Percentiles rank a stretch among this genome's conserved stretches.
phyloP scores from a whole-genome alignment of 2,329 filamentous ascomycete genomes.

The Herpotrichia juniperi region DNA sequence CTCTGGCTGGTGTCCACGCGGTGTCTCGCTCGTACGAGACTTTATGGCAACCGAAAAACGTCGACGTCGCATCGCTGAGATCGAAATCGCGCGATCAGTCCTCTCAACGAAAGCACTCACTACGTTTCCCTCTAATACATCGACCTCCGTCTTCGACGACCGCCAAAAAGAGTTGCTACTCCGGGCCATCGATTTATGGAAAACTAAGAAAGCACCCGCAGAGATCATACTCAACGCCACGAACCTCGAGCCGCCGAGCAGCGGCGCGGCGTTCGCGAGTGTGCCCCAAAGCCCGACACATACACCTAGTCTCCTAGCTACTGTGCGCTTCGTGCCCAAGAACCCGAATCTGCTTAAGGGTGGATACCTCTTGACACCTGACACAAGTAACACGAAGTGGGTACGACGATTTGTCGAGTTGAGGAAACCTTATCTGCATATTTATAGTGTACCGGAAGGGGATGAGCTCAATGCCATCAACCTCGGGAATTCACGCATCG shows the following conservation, averaged over 20 bases:
- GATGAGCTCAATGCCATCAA: conserved; percentile 92
- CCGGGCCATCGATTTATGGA: conserved; percentile 70
- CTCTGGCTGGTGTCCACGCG: conserved; percentile 83
- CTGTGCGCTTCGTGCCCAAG: conserved; percentile 78
- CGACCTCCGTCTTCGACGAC: conserved; percentile 27
- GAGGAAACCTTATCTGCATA: conserved; percentile 86
- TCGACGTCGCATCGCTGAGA: conserved; percentile 75
- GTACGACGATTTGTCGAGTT: conserved; percentile 92
- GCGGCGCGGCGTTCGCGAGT: conserved; percentile 59
- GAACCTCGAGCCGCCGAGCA: conserved; percentile 70
- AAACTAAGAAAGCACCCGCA: conserved; percentile 48
- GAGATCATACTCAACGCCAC: conserved; percentile 55
- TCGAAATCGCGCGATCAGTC: conserved; percentile 74
- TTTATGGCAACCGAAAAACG: conserved; percentile 78
- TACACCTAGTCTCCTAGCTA: conserved; percentile 72
- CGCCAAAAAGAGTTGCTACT: conserved; percentile 51
- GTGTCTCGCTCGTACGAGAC: conserved; percentile 89
- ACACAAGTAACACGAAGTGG: conserved; percentile 83
- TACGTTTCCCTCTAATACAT: conserved; percentile 22
- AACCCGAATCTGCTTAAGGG: conserved; percentile 77
- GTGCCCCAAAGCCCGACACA: conserved; percentile 45
- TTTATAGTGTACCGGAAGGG: conserved; percentile 83
- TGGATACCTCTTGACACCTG: conserved; percentile 85
- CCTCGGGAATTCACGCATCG: conserved; percentile 85
- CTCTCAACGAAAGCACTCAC: conserved; percentile 60